Conservation (phyloP, 2,329 filamentous ascomycete genomes). For the Aspergillus aculeatus region DNA sequence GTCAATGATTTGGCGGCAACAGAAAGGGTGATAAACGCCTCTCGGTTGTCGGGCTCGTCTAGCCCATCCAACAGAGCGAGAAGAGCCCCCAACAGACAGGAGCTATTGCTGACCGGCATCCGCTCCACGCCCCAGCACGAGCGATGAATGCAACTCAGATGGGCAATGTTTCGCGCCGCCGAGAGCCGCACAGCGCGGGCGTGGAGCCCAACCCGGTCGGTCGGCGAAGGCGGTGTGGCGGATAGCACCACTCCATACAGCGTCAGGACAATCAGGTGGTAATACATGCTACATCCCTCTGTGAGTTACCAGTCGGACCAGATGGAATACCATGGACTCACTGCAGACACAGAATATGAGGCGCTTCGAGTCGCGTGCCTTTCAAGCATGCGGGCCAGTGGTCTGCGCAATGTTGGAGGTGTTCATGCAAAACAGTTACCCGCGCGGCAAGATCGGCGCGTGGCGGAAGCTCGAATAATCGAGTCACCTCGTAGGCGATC, state of each 20-base stretch:
- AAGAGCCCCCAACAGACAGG: conserved; percentile 30
- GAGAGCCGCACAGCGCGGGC: conserved; percentile 22
- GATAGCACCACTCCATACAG: conserved; percentile 25
- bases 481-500: conserved; percentile 22
- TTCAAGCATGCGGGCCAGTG: conserved; percentile 15
- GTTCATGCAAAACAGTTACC: conserved; percentile 17
- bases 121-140: conserved; percentile 32
- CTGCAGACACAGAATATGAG: conserved; percentile 26
- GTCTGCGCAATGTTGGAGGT: conserved; percentile 19
- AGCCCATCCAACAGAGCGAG: conserved; percentile 28
- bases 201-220: conserved; percentile 9
- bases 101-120: conserved; percentile 31
- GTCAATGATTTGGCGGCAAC: conserved; percentile 25
- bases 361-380: conserved; percentile 12
- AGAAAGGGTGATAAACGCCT: conserved; percentile 27
- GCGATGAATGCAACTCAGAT: conserved; percentile 27
- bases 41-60: conserved; percentile 19
- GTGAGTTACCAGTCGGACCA: background rate
- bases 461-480: conserved; percentile 14
- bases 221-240: conserved; percentile 1
- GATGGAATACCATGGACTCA: conserved; percentile 2
- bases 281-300: conserved; percentile 32
- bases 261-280: conserved; percentile 37
- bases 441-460: conserved; percentile 13
- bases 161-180: conserved; percentile 27